Percentiles rank a stretch among this genome's conserved stretches.
Conservation (phyloP, 2,329 filamentous ascomycete species). For the Sclerotinia sclerotiorum region DNA sequence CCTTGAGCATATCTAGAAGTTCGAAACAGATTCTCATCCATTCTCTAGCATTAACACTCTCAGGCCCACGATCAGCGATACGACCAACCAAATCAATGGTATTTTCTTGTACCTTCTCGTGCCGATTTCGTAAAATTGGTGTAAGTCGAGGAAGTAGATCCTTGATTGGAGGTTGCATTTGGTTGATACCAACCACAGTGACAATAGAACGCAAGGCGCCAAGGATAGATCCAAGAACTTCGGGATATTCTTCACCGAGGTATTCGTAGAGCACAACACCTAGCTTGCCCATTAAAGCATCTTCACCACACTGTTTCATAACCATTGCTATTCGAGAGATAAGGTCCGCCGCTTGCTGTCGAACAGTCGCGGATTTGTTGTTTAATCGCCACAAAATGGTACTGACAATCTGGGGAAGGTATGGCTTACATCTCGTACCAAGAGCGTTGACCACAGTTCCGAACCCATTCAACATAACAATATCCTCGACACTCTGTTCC, state of each 20-base stretch:
- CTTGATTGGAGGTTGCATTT: constrained; percentile 98
- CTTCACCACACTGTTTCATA: constrained; percentile 98
- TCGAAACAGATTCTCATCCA: constrained; percentile 99
- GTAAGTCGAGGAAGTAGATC: constrained; percentile 92
- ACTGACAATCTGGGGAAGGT: constrained; percentile 93
- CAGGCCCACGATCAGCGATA: constrained; percentile 94
- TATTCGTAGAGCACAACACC: constrained; percentile 96
- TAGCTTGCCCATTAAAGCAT: constrained; percentile 92
- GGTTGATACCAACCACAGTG: constrained; percentile 93
- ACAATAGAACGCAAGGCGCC: constrained; percentile 94
- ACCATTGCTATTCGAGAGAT: constrained; percentile 97
- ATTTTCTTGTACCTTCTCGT: constrained; percentile 99
- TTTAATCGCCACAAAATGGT: constrained; percentile 96
- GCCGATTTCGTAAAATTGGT: constrained; percentile 95
- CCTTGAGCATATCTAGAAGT: constrained; percentile 97
- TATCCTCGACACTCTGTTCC: constrained; percentile 94
- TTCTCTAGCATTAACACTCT: constrained; percentile 93
- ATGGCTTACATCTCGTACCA: constrained; percentile 90
- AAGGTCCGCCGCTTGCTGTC: constrained; percentile 93
- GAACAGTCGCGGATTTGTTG: constrained; percentile 95
- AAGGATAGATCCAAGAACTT: constrained; percentile 94
- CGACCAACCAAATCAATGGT: constrained; percentile 97
- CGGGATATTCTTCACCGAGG: constrained; percentile 95
- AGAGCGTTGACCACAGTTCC: constrained; percentile 96
- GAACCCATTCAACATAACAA: constrained; percentile 95